Conservation (phyloP, 768 basidiomycete genomes). For the Rickenella mellea region DNA sequence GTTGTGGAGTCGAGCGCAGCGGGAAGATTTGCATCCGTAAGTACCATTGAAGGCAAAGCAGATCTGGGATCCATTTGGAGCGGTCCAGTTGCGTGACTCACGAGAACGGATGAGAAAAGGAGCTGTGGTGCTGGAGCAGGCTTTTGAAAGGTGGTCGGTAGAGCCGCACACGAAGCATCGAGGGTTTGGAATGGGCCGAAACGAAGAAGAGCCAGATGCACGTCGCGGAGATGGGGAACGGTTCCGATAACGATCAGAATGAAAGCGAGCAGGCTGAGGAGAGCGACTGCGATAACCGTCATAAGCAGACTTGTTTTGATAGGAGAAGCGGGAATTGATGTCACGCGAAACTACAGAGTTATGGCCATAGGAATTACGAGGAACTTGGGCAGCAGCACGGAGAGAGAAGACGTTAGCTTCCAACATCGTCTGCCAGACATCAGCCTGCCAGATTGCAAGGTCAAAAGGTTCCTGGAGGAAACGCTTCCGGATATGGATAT, state of each 20-base stretch:
- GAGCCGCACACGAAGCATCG: neutral
- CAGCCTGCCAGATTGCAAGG: neutral
- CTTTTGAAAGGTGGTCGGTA: neutral
- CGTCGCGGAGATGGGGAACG: neutral
- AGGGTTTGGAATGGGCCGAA: neutral
- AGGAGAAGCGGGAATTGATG: no score
- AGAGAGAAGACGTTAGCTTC: neutral
- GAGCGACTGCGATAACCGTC: no score
- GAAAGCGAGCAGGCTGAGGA: neutral
- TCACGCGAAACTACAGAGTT: no score
- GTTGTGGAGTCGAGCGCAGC: conserved; percentile 6
- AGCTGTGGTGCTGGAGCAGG: neutral
- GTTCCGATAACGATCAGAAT: neutral
- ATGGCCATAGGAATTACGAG: no score
- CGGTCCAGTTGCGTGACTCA: neutral
- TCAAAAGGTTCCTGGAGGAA: neutral
- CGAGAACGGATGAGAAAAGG: conserved; percentile 1
- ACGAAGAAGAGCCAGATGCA: neutral
- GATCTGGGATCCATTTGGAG: neutral
- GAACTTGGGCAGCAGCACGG: neutral
- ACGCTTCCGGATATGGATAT: neutral
- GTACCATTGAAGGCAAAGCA: neutral
- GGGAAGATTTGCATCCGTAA: neutral
- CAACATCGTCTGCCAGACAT: neutral
- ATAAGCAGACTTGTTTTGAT: no score